Conservation (phyloP, 1,139 yeast species). For the Yamadazyma friedrichii region DNA sequence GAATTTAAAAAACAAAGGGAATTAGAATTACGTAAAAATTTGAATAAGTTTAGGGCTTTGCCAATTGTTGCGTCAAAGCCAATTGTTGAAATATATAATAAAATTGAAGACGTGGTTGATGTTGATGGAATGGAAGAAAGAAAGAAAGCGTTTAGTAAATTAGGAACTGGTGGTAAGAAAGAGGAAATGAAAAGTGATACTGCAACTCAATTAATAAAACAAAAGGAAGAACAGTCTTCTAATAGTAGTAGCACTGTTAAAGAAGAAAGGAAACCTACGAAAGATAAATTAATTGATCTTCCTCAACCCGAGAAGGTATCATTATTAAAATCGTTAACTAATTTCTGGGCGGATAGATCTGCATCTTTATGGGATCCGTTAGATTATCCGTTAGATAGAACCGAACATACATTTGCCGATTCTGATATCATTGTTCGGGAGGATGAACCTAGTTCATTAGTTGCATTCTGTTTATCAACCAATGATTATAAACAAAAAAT, state of each 20-base stretch:
- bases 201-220: conserved; percentile 9
- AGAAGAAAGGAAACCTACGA: conserved; percentile 11
- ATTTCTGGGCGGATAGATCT: conserved; percentile 97
- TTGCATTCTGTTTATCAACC: conserved; percentile 88
- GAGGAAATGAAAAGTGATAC: conserved; percentile 7
- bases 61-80: conserved; percentile 82
- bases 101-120: conserved; percentile 83
- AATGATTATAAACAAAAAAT: conserved; percentile 76
- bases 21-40: conserved; percentile 59
- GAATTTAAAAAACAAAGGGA: conserved; percentile 91
- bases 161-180: conserved; percentile 7
- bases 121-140: conserved; percentile 22
- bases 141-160: background rate
- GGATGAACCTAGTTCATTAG: conserved; percentile 93
- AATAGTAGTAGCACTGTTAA: background rate
- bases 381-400: conserved; percentile 73
- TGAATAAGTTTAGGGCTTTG: conserved; percentile 68
- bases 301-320: conserved; percentile 68
- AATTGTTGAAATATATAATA: conserved; percentile 86
- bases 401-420: conserved; percentile 92
- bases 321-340: conserved; percentile 77
- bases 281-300: conserved; percentile 15
- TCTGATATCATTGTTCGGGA: conserved; percentile 93
- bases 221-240: conserved; percentile 11
- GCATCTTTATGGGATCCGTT: conserved; percentile 95